Evolutionary conservation across 1,284 basidiomycete species (phyloP).

Genomic region (Microbotryum lychnidis-dioicae): DNA sequence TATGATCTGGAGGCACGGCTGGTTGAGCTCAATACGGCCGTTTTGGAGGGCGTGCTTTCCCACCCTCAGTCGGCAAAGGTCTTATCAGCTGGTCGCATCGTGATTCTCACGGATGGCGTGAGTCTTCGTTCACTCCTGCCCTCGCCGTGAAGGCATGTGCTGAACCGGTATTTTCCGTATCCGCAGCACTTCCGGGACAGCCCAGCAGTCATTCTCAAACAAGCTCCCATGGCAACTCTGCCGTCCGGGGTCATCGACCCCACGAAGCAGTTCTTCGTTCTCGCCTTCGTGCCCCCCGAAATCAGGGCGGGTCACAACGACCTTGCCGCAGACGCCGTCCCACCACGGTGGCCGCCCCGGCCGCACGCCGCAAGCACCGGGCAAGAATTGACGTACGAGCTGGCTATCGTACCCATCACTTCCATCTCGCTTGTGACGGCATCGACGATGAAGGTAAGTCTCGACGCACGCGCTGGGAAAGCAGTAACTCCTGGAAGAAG

Average conservation of each 20-base stretch:
- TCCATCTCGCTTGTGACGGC: conserved; percentile 71
- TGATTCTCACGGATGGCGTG: conserved; percentile 75
- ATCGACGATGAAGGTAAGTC: conserved; percentile 58
- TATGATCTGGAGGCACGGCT: conserved; percentile 70
- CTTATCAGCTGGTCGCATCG: conserved; percentile 65
- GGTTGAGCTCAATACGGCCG: conserved; percentile 55
- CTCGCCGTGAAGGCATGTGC: neutral
- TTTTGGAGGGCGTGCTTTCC: conserved; percentile 58
- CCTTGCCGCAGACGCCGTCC: conserved; percentile 50
- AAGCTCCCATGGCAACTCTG: conserved; percentile 47
- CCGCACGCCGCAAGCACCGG: conserved; percentile 30
- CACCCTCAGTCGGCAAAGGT: conserved; percentile 62
- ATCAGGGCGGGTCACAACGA: conserved; percentile 47
- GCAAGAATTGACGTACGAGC: conserved; percentile 59
- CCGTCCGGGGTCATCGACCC: conserved; percentile 48
- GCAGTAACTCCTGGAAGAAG: neutral
- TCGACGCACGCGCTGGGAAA: too few species aligned
- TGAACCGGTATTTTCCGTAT: neutral
- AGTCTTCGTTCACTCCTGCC: conserved; percentile 33
- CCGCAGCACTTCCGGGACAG: conserved; percentile 68
- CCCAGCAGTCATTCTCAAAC: conserved; percentile 67
- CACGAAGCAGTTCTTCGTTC: conserved; percentile 57
- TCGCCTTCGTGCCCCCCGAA: conserved; percentile 55
- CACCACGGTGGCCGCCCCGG: conserved; percentile 48
- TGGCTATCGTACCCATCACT: conserved; percentile 58